Evolutionary conservation across 2,329 filamentous ascomycete genomes (phyloP), one percentile per base, ranked within the genome.

Genomic region (Trichoderma sp.): DNA sequence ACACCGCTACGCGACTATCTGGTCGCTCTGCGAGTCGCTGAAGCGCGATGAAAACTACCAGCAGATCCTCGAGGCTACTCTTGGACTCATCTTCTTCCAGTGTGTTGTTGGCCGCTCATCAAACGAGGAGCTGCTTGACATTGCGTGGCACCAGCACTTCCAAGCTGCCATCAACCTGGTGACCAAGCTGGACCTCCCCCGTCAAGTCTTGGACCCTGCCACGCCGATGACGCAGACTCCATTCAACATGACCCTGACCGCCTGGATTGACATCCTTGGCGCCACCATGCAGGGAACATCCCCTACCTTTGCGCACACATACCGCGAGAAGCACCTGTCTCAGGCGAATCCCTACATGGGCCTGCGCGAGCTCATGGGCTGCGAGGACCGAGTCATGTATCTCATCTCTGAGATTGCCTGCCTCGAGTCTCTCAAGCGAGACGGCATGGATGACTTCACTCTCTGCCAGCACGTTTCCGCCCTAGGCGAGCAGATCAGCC

Each of bases 181-280:
- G 28, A 89, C 92, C 80, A 95, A 93, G 82, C 90, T 98, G 39
- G 91, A 95, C 72, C 89, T 98, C 50, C 91, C 93, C 11, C 86
- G 87, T 50, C 81, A 90, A 62, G 89, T 95, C 69, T 85, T 89
- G 57, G 86, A 90, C 73, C 85, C 87, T 65, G 85, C 85, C 65
- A 87, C 90, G 75, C 77, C 76, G 69, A 74, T 79, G 50, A 75
- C 75, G 53, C 91, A 91, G 73, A 90, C 93, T 6, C 92, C 94
- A 12, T 98, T 98, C 88, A 97, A 95, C 87, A 98, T 98, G 94
- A 95, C 93, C 1, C 85, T 97, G 74, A 92, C 94, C 6, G 87
- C 94, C 11, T 98, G 96, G 96, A 97, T 98, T 78, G 96, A 99
- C 82, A 98, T 99, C 75, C 89, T 98, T 39, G 96, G 96, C 74